Evolutionary conservation across 345 rosid genomes (phyloP).

Genomic region (Aquilaria yunnanensis): DNA sequence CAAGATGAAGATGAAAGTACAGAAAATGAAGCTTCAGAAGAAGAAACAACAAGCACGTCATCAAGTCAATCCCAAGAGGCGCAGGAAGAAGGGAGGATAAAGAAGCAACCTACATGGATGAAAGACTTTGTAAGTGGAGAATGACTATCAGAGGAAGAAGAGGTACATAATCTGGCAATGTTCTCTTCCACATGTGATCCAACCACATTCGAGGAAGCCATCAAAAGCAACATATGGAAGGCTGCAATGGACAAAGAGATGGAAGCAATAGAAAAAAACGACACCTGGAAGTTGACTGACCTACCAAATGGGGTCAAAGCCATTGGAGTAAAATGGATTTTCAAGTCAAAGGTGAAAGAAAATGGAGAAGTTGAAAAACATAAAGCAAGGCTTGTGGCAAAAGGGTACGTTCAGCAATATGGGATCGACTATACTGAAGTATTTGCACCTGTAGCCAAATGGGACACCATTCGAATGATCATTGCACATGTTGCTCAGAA

Average conservation of each 20-base stretch:
- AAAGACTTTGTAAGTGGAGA: slow-evolving; percentile 1
- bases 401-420: background rate
- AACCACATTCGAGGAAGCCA: background rate
- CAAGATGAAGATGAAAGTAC: background rate
- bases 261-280: background rate
- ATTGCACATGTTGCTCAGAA: background rate
- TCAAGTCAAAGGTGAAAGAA: slow-evolving; percentile 4
- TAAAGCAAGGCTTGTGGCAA: slow-evolving; percentile 1
- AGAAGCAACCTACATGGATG: slow-evolving; percentile 8
- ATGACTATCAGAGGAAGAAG: background rate
- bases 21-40: no score
- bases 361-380: background rate
- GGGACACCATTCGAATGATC: background rate
- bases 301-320: background rate
- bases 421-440: slow-evolving; percentile 3
- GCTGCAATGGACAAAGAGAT: background rate
- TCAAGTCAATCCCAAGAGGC: background rate
- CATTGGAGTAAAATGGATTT: slow-evolving; percentile 12
- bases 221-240: background rate
- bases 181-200: background rate
- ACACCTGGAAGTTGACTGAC: background rate
- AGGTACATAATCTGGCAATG: background rate
- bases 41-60: no score
- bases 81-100: background rate
- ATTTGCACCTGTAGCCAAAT: background rate